Percentiles rank a stretch among this genome's conserved stretches.
phyloP scores from a whole-genome alignment of 345 rosid species.

The Citrus inodora region DNA sequence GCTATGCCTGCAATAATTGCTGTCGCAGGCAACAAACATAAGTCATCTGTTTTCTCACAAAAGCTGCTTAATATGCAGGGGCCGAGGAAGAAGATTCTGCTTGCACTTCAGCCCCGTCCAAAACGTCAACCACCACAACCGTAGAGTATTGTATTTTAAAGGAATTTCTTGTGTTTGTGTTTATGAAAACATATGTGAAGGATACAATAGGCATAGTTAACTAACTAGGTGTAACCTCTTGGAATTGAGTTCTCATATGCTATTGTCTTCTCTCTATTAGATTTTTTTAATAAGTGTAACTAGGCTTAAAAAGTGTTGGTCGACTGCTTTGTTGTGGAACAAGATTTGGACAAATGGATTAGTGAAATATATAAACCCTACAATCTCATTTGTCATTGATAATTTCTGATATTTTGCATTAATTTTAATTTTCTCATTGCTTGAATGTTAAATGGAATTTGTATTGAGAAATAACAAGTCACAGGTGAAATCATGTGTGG shows the following conservation, averaged over 20 bases:
- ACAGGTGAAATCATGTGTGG: not conserved
- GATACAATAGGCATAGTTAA: not conserved
- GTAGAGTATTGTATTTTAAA: not conserved
- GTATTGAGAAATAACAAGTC: not conserved
- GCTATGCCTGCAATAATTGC: not conserved
- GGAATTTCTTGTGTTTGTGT: not conserved
- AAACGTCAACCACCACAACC: not conserved
- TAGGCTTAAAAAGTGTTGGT: not conserved
- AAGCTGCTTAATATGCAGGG: constrained; percentile 37
- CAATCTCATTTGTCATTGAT: not conserved
- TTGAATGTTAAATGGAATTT: not conserved
- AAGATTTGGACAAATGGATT: not conserved
- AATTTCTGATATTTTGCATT: not conserved
- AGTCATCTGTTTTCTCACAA: not conserved
- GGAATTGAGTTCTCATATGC: not conserved
- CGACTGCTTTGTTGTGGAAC: constrained; percentile 3
- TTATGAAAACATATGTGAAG: not conserved
- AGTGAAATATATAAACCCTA: not conserved
- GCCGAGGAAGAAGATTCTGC: constrained; percentile 66
- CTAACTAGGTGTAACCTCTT: not conserved
- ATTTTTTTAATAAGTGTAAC: not conserved
- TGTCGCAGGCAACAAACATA: not conserved
- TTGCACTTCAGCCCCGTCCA: constrained; percentile 29
- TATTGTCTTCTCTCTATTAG: not conserved
- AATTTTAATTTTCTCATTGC: not conserved